Evolutionary conservation across 176 grass and related monocot species (phyloP).

Genomic region (Oryza brachyantha): DNA sequence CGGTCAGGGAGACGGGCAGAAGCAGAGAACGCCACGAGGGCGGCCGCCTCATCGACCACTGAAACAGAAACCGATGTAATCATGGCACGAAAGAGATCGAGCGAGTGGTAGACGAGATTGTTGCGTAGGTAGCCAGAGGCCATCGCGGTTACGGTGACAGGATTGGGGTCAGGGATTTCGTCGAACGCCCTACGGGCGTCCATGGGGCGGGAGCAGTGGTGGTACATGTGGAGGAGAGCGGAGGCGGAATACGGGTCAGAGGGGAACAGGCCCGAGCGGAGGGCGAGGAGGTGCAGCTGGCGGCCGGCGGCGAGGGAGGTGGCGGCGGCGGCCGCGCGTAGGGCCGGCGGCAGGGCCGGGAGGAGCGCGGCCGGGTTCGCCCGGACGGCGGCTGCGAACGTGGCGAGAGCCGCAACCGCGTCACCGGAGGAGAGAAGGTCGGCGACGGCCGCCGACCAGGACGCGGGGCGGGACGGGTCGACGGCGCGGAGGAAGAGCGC

Average conservation of each 20-base stretch:
- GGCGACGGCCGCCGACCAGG: constrained; percentile 66
- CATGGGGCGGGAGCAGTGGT: constrained; percentile 48
- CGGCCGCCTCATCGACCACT: constrained; percentile 53
- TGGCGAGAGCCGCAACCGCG: constrained; percentile 35
- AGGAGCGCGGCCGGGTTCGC: constrained; percentile 42
- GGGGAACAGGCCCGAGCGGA: constrained; percentile 59
- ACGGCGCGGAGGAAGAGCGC: constrained; percentile 53
- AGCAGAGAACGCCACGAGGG: constrained; percentile 55
- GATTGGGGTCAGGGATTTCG: constrained; percentile 56
- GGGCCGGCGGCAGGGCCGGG: constrained; percentile 51
- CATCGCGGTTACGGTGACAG: constrained; percentile 70
- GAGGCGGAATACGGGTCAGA: constrained; percentile 64
- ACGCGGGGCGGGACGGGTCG: constrained; percentile 51
- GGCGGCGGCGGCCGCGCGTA: constrained; percentile 54
- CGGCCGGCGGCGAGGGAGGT: constrained; percentile 52
- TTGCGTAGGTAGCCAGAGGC: constrained; percentile 64
- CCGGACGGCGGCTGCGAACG: constrained; percentile 45
- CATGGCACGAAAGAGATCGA: constrained; percentile 59
- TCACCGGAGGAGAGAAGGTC: constrained; percentile 64
- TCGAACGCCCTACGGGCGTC: constrained; percentile 78
- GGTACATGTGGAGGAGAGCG: constrained; percentile 79
- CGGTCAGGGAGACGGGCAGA: constrained; percentile 45
- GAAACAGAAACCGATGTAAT: constrained; percentile 23
- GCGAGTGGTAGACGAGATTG: constrained; percentile 28
- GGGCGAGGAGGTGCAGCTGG: constrained; percentile 68